Evolutionary conservation across 306 rosid species (phyloP).

Genomic region (Glycine tomentella): DNA sequence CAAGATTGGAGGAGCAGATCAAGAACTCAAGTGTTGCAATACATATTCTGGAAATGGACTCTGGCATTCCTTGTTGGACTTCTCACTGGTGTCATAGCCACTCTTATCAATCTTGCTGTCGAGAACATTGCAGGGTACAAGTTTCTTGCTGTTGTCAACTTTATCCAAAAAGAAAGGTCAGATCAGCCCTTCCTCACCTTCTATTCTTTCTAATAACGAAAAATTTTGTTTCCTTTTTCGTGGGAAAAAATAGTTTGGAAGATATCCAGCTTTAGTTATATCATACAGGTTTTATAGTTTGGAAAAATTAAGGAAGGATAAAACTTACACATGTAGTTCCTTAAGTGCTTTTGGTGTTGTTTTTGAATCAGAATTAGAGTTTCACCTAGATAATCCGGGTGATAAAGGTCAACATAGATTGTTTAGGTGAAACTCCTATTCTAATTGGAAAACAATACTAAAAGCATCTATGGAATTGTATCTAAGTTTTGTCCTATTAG

Average conservation of each 20-base stretch:
- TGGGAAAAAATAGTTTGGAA: neutral
- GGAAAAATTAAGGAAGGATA: neutral
- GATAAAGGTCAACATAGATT: neutral
- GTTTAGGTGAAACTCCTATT: neutral
- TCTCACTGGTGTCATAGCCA: slow-evolving; percentile 81
- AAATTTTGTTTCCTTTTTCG: neutral
- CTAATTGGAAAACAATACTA: neutral
- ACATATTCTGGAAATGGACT: slow-evolving; percentile 75
- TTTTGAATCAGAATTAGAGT: neutral
- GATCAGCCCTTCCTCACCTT: slow-evolving; percentile 14
- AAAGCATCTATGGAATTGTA: neutral
- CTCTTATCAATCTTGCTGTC: slow-evolving; percentile 83
- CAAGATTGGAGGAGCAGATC: slow-evolving; percentile 95
- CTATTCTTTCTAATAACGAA: neutral
- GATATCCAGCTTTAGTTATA: neutral
- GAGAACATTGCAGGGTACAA: slow-evolving; percentile 94
- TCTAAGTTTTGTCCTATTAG: neutral
- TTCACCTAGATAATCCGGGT: neutral
- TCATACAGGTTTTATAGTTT: neutral
- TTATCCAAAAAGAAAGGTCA: slow-evolving; percentile 65
- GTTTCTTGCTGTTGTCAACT: slow-evolving; percentile 65
- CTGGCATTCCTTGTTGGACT: slow-evolving; percentile 86
- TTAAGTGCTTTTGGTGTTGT: neutral
- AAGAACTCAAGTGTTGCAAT: slow-evolving; percentile 75
- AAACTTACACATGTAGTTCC: neutral